A percentile compares a stretch with the other conserved stretches of the same genome.
These are phyloP conservation scores for Apiotrichum mycotoxinovorans DNA, from an alignment of 1,284 basidiomycete species.

Conservation along the genomic window DNA sequence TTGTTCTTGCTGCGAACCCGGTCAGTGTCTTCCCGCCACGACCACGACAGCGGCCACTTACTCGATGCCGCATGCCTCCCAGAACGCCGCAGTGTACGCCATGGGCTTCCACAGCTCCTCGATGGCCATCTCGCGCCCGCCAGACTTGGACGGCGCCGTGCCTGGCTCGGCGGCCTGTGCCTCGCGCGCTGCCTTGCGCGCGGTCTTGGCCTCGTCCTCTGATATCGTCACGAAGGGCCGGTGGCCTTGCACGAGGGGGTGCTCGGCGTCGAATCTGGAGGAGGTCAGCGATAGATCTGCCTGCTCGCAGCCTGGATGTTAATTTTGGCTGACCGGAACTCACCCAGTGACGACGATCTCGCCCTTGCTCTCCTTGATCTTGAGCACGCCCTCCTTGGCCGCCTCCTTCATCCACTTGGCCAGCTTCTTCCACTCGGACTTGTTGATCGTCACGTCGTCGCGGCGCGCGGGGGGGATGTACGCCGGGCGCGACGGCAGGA, in stretches of 20 bases:
- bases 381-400: conserved; percentile 68
- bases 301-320: no score
- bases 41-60: conserved; percentile 52
- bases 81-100: conserved; percentile 57
- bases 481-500: conserved; percentile 71
- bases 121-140: conserved; percentile 48
- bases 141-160: conserved; percentile 21
- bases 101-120: conserved; percentile 73
- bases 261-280: conserved; percentile 59
- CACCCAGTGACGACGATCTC: conserved; percentile 47
- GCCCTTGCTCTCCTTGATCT: conserved; percentile 67
- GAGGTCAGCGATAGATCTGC: conserved; percentile 6
- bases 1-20: conserved; percentile 26
- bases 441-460: conserved; percentile 54
- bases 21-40: not conserved
- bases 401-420: conserved; percentile 69
- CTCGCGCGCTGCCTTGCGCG: conserved; percentile 45
- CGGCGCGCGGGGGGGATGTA: conserved; percentile 62
- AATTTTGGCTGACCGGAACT: not conserved
- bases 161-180: conserved; percentile 52
- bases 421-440: conserved; percentile 67
- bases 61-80: conserved; percentile 58
- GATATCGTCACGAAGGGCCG: conserved; percentile 59
- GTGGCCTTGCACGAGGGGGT: conserved; percentile 60
- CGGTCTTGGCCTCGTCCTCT: conserved; percentile 56